phyloP scores from a whole-genome alignment of 2,329 filamentous ascomycete genomes.

The Aspergillus carbonarius region DNA sequence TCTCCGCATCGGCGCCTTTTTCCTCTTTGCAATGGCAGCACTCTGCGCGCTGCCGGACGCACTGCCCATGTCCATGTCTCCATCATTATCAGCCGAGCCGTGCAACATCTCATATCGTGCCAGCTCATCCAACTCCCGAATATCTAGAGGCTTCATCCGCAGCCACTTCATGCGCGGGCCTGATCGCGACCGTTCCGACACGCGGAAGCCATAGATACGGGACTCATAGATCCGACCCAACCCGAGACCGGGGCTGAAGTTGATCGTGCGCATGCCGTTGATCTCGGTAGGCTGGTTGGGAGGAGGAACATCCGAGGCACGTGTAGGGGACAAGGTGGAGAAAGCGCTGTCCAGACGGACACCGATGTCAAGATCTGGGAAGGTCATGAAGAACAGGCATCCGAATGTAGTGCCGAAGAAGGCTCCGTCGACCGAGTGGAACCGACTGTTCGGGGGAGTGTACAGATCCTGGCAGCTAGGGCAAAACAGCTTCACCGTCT shows the following conservation, averaged over 20 bases:
- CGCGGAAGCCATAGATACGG: slow-evolving; percentile 93
- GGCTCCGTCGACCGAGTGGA: slow-evolving; percentile 94
- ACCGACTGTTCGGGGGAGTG: slow-evolving; percentile 93
- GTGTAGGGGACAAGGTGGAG: slow-evolving; percentile 27
- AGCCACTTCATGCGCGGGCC: slow-evolving; percentile 98
- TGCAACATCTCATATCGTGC: slow-evolving; percentile 37
- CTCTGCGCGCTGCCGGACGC: slow-evolving; percentile 31
- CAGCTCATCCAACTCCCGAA: slow-evolving; percentile 79
- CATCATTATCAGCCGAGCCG: slow-evolving; percentile 35
- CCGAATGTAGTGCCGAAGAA: slow-evolving; percentile 99
- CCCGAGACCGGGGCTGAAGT: slow-evolving; percentile 86
- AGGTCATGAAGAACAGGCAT: slow-evolving; percentile 96
- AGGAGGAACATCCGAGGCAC: slow-evolving; percentile 35
- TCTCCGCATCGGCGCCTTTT: slow-evolving; percentile 45
- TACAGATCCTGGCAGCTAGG: slow-evolving; percentile 96
- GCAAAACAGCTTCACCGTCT: slow-evolving; percentile 98
- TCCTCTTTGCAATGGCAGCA: slow-evolving; percentile 41
- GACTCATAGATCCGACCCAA: slow-evolving; percentile 85
- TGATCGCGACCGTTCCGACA: slow-evolving; percentile 83
- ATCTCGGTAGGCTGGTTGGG: slow-evolving; percentile 57
- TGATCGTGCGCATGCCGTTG: slow-evolving; percentile 83
- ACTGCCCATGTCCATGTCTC: slow-evolving; percentile 39
- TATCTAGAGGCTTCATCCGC: slow-evolving; percentile 74
- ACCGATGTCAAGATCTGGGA: slow-evolving; percentile 86
- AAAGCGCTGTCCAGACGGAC: slow-evolving; percentile 60